These are phyloP conservation scores for Porcisia deanei DNA, from an alignment of 208 protist species.

Conservation along the genomic window DNA sequence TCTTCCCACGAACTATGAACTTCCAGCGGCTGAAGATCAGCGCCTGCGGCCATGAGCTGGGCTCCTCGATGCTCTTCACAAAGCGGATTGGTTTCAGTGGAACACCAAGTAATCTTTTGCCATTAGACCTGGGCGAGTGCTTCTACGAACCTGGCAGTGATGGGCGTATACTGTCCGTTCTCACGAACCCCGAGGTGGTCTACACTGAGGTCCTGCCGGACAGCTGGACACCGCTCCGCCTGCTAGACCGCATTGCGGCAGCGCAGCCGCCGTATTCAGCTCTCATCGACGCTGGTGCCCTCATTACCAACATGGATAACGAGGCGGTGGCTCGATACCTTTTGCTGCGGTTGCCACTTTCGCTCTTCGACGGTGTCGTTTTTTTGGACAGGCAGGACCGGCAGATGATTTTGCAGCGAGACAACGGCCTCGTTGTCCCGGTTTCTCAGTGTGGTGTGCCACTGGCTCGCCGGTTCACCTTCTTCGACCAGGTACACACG, in stretches of 20 bases:
- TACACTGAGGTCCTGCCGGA: slow-evolving; percentile 55
- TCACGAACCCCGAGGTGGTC: slow-evolving; percentile 88
- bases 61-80: slow-evolving; percentile 93
- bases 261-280: slow-evolving; percentile 83
- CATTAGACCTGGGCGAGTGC: slow-evolving; percentile 93
- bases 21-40: slow-evolving; percentile 93
- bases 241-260: slow-evolving; percentile 90
- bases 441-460: slow-evolving; percentile 93
- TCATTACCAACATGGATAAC: slow-evolving; percentile 97
- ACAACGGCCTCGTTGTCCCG: slow-evolving; percentile 76
- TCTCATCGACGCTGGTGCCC: slow-evolving; percentile 95
- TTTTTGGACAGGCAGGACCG: slow-evolving; percentile 93
- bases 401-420: slow-evolving; percentile 93
- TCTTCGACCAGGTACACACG: slow-evolving; percentile 96
- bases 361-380: slow-evolving; percentile 93
- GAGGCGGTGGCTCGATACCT: slow-evolving; percentile 90
- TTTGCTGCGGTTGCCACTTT: slow-evolving; percentile 59
- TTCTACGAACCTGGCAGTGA: slow-evolving; percentile 94
- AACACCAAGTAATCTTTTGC: slow-evolving; percentile 94
- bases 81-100: slow-evolving; percentile 94
- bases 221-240: slow-evolving; percentile 88
- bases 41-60: slow-evolving; percentile 95
- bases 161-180: slow-evolving; percentile 90
- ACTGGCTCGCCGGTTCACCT: slow-evolving; percentile 89
- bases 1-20: slow-evolving; percentile 89